These are phyloP conservation scores for Metrosideros polymorpha DNA, from an alignment of 441 rosid genomes.

Conservation along the genomic window DNA sequence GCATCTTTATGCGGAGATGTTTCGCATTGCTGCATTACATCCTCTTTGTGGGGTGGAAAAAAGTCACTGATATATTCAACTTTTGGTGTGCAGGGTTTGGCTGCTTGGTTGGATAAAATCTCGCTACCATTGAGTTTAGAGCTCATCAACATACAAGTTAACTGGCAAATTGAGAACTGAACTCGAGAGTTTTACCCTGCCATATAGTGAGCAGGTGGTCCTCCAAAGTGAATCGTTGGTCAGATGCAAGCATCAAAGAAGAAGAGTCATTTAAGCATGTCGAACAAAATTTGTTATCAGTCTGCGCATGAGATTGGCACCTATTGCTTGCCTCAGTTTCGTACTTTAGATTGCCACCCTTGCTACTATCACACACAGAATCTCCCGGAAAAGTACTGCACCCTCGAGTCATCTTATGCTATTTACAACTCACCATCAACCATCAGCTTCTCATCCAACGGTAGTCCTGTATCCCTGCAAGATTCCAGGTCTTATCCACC, in stretches of 20 bases:
- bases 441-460: slow-evolving; percentile 29
- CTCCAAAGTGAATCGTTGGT: neutral
- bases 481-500: slow-evolving; percentile 29
- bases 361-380: slow-evolving; percentile 20
- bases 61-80: neutral
- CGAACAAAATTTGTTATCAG: slow-evolving; percentile 25
- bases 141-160: neutral
- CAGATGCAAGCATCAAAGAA: slow-evolving; percentile 27
- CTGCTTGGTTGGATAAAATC: neutral
- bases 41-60: neutral
- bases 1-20: neutral
- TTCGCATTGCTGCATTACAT: neutral
- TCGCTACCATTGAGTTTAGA: neutral
- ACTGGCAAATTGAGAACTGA: neutral
- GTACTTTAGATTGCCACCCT: slow-evolving; percentile 16
- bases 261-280: slow-evolving; percentile 26
- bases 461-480: slow-evolving; percentile 42
- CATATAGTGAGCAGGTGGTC: neutral
- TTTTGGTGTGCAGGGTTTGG: neutral
- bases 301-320: slow-evolving; percentile 29
- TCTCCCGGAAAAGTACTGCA: slow-evolving; percentile 38
- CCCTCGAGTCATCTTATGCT: slow-evolving; percentile 45
- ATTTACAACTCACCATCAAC: slow-evolving; percentile 33
- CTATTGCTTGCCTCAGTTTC: slow-evolving; percentile 31
- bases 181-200: neutral